Evolutionary conservation across 2,329 filamentous ascomycete genomes (phyloP).

Genomic region (Trichoderma sp.): DNA sequence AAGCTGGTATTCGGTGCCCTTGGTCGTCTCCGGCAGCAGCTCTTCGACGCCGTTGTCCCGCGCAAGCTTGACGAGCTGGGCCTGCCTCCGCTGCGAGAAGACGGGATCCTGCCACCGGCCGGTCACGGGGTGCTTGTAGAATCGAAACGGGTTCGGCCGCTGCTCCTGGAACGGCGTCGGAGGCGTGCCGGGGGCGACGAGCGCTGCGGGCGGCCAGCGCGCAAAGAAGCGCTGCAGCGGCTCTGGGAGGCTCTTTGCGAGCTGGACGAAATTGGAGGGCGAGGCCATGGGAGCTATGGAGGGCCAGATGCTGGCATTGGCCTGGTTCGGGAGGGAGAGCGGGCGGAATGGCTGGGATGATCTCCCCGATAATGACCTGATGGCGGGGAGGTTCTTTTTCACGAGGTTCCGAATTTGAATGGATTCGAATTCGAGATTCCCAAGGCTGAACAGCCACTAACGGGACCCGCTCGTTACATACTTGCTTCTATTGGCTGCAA

Average conservation of each 20-base stretch:
- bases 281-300: constrained; percentile 32
- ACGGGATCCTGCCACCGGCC: constrained; percentile 80
- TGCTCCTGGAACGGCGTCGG: constrained; percentile 53
- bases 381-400: constrained; percentile 2
- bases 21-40: constrained; percentile 71
- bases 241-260: constrained; percentile 71
- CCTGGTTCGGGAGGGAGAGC: not conserved
- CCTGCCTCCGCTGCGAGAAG: constrained; percentile 82
- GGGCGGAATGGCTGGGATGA: not conserved
- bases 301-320: constrained; percentile 10
- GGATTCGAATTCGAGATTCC: constrained; percentile 10
- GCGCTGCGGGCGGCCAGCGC: constrained; percentile 73
- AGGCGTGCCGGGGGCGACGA: constrained; percentile 46
- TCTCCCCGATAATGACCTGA: not conserved
- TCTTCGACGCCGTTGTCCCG: constrained; percentile 74
- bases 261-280: constrained; percentile 45
- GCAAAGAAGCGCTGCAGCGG: constrained; percentile 84
- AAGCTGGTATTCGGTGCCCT: constrained; percentile 70
- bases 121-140: constrained; percentile 72
- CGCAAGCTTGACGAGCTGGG: constrained; percentile 85
- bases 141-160: constrained; percentile 75
- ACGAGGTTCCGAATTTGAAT: constrained; percentile 1
- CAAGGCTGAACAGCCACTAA: constrained; percentile 22
- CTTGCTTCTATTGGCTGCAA: not conserved
- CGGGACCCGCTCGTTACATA: not conserved